Evolutionary conservation across 257 asterid genomes (phyloP).

Genomic region (Lavandula angustifolia): DNA sequence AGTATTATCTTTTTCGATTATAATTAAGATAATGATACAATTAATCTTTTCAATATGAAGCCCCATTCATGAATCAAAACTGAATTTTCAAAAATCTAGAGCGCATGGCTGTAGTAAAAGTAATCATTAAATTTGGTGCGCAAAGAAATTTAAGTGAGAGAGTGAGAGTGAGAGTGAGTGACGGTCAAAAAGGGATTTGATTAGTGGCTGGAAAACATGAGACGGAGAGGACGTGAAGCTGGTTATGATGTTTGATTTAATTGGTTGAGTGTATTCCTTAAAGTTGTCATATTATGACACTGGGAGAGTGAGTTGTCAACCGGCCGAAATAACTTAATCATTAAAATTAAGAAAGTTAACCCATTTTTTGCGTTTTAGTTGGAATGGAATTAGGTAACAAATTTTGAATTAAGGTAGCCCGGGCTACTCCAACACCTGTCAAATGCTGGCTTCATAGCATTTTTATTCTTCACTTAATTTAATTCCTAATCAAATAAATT

Average conservation of each 20-base stretch:
- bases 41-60: too few species aligned
- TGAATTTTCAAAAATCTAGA: constrained; percentile 12
- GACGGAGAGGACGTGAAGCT: not conserved
- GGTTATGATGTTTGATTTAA: constrained; percentile 13
- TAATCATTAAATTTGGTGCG: constrained; percentile 29
- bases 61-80: constrained; percentile 17
- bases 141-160: not conserved
- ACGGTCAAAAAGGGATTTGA: constrained; percentile 25
- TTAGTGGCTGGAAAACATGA: constrained; percentile 29
- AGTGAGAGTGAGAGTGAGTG: not conserved
- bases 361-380: constrained; percentile 25
- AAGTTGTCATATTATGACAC: constrained; percentile 38
- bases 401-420: constrained; percentile 25
- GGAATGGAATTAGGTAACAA: constrained; percentile 4
- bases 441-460: constrained; percentile 1
- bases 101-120: not conserved
- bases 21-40: too few species aligned
- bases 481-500: too few species aligned
- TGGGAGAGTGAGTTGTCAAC: constrained; percentile 47
- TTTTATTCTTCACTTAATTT: too few species aligned
- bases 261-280: constrained; percentile 30
- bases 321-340: constrained; percentile 35
- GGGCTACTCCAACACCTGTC: constrained; percentile 28
- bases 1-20: too few species aligned
- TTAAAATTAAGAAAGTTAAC: constrained; percentile 32